Evolutionary conservation across 2,329 filamentous ascomycete species (phyloP), one percentile per base, ranked within the genome.

Genomic region (Dactylonectria estremocensis): DNA sequence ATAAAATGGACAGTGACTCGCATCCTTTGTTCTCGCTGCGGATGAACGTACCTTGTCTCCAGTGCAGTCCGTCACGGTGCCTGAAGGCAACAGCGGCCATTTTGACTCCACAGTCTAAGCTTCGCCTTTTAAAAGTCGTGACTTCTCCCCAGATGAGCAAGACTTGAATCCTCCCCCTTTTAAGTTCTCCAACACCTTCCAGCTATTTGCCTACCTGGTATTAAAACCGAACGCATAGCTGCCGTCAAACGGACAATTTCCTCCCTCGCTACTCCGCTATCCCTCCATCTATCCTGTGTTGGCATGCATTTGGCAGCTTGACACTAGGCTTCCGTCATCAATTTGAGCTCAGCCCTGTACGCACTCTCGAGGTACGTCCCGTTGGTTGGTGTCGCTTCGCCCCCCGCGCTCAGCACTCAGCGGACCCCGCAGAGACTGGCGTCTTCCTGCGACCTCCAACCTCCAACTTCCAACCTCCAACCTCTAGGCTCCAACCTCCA

Each of bases 401-500:
- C 64, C 56, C 37, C 61, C 52, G 49, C 62, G 68, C 67, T 70
- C 64, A 66, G 71, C 66, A 61, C 64, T 75, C 69, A 69, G 61
- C 66, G 68, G 66, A 76, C 71, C 74, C 74, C 74, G 74, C 74
- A 76, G 72, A 68, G 43, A 65, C 72, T 75, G 65, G 61, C 68
- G 37, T 63, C 50, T 64, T 54, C 62, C n/a, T 45, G 24, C 46
- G 60, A 54, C 50, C 37, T 72, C 68, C 61, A 52, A 73, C 70
- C 72, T 74, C 70, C 64, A 68, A 71, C 70, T 67, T 74, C 67
- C 69, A 74, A 28, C 62, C 13, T 46, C 40, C 46, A 62, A 54
- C 52, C 40, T 72, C 70, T 58, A 52, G 72, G 69, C 72, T 74
- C 70, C 64, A 68, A 71, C 70, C 69, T 74, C 67, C 69, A 74